Evolutionary conservation across 352 stramenopile genomes (phyloP).

Genomic region (Phytophthora sp.): DNA sequence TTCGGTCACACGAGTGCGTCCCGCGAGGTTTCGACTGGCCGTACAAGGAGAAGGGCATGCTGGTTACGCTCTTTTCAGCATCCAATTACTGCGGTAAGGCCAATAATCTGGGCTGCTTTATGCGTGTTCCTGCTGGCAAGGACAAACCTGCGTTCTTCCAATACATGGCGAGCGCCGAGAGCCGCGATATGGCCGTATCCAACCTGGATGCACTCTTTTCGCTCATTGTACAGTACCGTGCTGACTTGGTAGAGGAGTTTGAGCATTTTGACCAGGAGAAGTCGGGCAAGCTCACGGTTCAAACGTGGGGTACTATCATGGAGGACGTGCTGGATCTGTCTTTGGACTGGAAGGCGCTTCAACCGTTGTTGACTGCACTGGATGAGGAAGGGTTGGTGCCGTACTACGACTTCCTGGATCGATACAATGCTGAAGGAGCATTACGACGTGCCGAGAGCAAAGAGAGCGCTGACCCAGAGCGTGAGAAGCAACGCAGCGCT

Average conservation of each 20-base stretch:
- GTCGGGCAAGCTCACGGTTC: conserved; percentile 52
- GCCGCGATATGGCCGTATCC: conserved; percentile 78
- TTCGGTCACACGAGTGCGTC: conserved; percentile 88
- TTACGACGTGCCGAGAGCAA: conserved; percentile 27
- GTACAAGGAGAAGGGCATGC: conserved; percentile 82
- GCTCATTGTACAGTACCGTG: conserved; percentile 78
- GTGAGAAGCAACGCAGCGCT: conserved; percentile 59
- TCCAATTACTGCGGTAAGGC: conserved; percentile 88
- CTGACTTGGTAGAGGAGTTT: conserved; percentile 72
- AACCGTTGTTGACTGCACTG: conserved; percentile 76
- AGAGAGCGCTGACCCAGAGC: conserved; percentile 45
- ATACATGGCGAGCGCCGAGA: conserved; percentile 86
- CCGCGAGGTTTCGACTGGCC: conserved; percentile 82
- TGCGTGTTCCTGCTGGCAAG: conserved; percentile 73
- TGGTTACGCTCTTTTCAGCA: conserved; percentile 88
- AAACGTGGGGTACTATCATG: conserved; percentile 70
- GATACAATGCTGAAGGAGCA: conserved; percentile 74
- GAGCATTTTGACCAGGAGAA: conserved; percentile 52
- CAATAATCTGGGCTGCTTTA: conserved; percentile 88
- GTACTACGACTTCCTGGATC: conserved; percentile 75
- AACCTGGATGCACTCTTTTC: conserved; percentile 88
- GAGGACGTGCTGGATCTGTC: conserved; percentile 81
- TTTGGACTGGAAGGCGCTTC: conserved; percentile 79
- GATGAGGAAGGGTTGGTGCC: conserved; percentile 72
- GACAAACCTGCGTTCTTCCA: conserved; percentile 88